Evolutionary conservation across 306 rosid genomes (phyloP).

Genomic region (Cicer cuneatum): DNA sequence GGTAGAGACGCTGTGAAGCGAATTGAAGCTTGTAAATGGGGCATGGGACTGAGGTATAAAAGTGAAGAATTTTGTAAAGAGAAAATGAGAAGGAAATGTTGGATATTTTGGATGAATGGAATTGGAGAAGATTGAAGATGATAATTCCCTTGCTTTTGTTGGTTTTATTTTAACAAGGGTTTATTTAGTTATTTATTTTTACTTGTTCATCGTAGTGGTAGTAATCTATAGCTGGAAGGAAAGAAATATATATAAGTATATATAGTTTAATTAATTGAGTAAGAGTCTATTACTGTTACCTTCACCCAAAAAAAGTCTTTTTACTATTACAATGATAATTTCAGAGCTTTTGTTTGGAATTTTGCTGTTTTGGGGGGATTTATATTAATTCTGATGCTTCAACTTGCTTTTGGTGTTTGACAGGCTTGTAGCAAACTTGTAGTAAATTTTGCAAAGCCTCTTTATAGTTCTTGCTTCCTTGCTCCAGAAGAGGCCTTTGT

Average conservation of each 20-base stretch:
- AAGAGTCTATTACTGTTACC: slow-evolving; percentile 31
- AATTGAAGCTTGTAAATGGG: slow-evolving; percentile 47
- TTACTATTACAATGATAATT: slow-evolving; percentile 36
- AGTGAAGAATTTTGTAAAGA: slow-evolving; percentile 60
- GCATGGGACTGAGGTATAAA: slow-evolving; percentile 31
- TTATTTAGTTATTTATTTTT: slow-evolving; percentile 45
- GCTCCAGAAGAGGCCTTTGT: slow-evolving; percentile 49
- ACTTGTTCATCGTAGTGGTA: slow-evolving; percentile 32
- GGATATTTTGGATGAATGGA: slow-evolving; percentile 7
- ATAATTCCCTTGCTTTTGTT: slow-evolving; percentile 45
- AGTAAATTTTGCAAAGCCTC: slow-evolving; percentile 47
- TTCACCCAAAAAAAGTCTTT: no score
- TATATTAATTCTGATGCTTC: slow-evolving; percentile 52
- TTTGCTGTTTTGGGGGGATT: neutral
- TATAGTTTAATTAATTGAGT: slow-evolving; percentile 56
- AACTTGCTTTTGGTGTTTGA: slow-evolving; percentile 56
- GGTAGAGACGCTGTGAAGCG: slow-evolving; percentile 46
- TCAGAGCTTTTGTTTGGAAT: slow-evolving; percentile 38
- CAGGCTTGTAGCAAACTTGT: slow-evolving; percentile 60
- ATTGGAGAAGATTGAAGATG: slow-evolving; percentile 23
- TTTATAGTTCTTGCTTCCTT: slow-evolving; percentile 47
- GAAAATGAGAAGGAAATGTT: slow-evolving; percentile 42
- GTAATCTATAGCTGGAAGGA: slow-evolving; percentile 56
- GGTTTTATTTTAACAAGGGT: slow-evolving; percentile 45
- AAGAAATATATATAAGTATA: slow-evolving; percentile 43